A percentile compares a stretch with the other conserved stretches of the same genome.
These are phyloP conservation scores for Rosa rugosa DNA, from an alignment of 306 rosid species.

Conservation along the genomic window DNA sequence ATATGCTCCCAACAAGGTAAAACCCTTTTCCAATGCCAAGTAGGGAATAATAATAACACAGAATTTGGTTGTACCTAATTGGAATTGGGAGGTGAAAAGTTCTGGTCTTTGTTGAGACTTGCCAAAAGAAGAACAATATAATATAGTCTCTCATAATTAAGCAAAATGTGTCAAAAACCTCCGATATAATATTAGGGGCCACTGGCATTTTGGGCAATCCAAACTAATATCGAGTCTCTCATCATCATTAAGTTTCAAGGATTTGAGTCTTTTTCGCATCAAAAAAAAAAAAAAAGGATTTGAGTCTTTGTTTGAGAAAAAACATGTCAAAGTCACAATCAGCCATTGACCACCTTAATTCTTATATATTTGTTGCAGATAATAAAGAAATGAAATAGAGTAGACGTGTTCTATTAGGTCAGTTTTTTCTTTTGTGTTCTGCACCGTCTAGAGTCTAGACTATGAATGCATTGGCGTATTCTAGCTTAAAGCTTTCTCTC, in stretches of 20 bases:
- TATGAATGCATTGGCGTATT: constrained; percentile 15
- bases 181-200: neutral
- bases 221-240: neutral
- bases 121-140: neutral
- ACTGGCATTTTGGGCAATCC: constrained; percentile 12
- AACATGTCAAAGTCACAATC: constrained; percentile 24
- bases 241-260: neutral
- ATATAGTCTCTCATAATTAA: neutral
- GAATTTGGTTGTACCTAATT: constrained; percentile 19
- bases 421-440: neutral
- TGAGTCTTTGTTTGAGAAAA: neutral
- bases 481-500: neutral
- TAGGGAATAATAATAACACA: constrained; percentile 6
- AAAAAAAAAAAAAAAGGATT: neutral
- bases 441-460: neutral
- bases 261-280: neutral
- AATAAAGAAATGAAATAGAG: neutral
- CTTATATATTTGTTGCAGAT: neutral
- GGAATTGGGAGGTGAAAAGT: constrained; percentile 16
- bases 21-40: neutral
- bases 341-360: constrained; percentile 22
- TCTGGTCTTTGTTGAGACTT: constrained; percentile 3
- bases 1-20: constrained; percentile 10
- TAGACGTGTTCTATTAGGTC: constrained; percentile 22
- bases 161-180: constrained; percentile 1